Conservation (phyloP, 495 filamentous ascomycete species). For the Rusavskia elegans region DNA sequence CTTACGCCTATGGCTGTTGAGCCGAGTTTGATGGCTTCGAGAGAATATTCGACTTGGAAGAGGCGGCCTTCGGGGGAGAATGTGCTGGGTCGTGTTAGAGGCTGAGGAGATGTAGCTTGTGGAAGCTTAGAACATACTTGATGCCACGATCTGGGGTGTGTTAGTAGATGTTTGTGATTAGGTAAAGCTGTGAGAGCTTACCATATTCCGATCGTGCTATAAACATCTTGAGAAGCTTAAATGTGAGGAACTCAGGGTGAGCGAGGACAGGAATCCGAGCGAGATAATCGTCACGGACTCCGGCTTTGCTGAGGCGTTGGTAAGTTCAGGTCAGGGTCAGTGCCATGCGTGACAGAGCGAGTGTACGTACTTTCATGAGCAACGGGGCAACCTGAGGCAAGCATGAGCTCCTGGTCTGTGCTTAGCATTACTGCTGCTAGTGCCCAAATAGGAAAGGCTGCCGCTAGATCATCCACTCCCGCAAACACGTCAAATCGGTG, state of each 20-base stretch:
- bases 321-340: too few relatives aligned
- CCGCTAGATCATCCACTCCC: neutral
- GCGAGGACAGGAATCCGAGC: neutral
- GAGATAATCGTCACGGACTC: too few relatives aligned
- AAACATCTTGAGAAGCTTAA: slow-evolving; percentile 59
- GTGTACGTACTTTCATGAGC: too few relatives aligned
- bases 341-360: too few relatives aligned
- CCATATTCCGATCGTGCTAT: slow-evolving; percentile 99
- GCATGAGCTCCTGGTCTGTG: too few relatives aligned
- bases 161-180: slow-evolving; percentile 12
- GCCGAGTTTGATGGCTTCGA: slow-evolving; percentile 98
- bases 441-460: neutral
- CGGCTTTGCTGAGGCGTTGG: too few relatives aligned
- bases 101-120: neutral
- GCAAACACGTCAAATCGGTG: neutral
- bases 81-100: slow-evolving; percentile 44
- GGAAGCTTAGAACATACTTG: slow-evolving; percentile 50
- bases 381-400: too few relatives aligned
- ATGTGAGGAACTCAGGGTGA: neutral
- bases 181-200: slow-evolving; percentile 30
- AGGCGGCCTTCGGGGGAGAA: slow-evolving; percentile 99
- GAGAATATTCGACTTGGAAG: slow-evolving; percentile 99
- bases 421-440: too few relatives aligned
- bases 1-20: slow-evolving; percentile 90
- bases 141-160: slow-evolving; percentile 74